Evolutionary conservation across 176 grass and related monocot species (phyloP).

Genomic region (Phragmites australis): DNA sequence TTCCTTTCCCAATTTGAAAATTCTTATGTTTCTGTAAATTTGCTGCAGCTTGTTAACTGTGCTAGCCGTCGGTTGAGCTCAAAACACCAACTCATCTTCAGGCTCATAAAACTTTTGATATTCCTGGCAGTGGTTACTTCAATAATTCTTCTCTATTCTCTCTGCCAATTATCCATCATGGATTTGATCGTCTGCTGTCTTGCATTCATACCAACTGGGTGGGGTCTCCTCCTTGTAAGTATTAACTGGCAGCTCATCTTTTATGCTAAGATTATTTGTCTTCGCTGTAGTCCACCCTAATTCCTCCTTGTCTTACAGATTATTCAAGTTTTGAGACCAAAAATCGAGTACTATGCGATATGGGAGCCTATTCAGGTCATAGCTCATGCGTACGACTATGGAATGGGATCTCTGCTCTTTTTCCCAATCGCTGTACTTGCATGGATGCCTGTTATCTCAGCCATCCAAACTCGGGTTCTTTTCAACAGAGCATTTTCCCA

Average conservation of each 20-base stretch:
- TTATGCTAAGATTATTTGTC: background rate
- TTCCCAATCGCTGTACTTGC: conserved; percentile 72
- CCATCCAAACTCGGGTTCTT: conserved; percentile 92
- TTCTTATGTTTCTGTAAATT: conserved; percentile 31
- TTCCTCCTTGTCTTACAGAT: conserved; percentile 48
- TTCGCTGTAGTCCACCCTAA: background rate
- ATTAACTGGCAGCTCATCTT: background rate
- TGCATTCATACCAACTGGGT: conserved; percentile 91
- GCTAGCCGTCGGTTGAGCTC: conserved; percentile 66
- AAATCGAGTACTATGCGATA: conserved; percentile 65
- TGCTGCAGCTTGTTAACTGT: conserved; percentile 68
- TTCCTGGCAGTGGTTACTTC: conserved; percentile 71
- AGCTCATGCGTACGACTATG: conserved; percentile 86
- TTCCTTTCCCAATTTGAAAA: background rate
- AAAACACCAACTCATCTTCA: conserved; percentile 84
- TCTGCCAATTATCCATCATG: conserved; percentile 78
- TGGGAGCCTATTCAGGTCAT: conserved; percentile 90
- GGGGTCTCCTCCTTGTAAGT: conserved; percentile 85
- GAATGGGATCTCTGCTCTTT: conserved; percentile 85
- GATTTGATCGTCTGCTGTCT: conserved; percentile 83
- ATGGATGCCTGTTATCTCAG: conserved; percentile 91
- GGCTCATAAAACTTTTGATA: conserved; percentile 79
- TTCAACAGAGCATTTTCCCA: conserved; percentile 86
- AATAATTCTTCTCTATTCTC: conserved; percentile 62
- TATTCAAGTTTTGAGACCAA: conserved; percentile 79